Conservation (phyloP, 1,284 basidiomycete species). For the Leccinum ambiguum region DNA sequence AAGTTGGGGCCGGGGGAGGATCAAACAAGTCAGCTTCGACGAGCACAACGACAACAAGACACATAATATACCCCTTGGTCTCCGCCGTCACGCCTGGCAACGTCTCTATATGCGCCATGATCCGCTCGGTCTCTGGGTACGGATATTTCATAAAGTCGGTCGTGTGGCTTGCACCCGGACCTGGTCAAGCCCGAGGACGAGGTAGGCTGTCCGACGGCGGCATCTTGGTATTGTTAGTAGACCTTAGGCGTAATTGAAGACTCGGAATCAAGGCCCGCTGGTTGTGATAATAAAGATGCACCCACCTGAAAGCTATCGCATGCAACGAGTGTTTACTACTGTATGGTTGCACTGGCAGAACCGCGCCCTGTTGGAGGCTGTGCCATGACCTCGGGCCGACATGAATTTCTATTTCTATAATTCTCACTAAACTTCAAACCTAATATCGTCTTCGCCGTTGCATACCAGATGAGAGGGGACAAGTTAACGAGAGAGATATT, state of each 20-base stretch:
- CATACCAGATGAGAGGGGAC: not conserved
- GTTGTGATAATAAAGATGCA: not conserved
- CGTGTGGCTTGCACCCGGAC: not conserved
- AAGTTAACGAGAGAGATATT: not conserved
- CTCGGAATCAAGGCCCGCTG: not conserved
- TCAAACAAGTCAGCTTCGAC: not conserved
- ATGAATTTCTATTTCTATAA: not conserved
- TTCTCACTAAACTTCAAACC: not conserved
- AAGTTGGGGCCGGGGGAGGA: not conserved
- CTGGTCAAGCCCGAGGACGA: not conserved
- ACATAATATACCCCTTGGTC: constrained; percentile 20
- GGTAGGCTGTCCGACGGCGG: constrained; percentile 13
- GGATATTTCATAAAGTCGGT: constrained; percentile 23
- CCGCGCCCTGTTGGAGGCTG: not conserved
- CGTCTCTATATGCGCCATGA: constrained; percentile 17
- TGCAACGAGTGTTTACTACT: no score
- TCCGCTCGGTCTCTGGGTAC: constrained; percentile 12
- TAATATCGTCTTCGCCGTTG: not conserved
- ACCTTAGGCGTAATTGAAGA: not conserved
- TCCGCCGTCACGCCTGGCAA: constrained; percentile 22
- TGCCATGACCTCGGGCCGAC: not conserved
- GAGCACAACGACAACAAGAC: constrained; percentile 2
- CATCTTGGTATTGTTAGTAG: not conserved
- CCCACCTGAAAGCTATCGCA: not conserved
- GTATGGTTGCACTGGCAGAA: no score